These are phyloP conservation scores for Aphanomyces astaci DNA, from an alignment of 352 stramenopile species.

Conservation along the genomic window DNA sequence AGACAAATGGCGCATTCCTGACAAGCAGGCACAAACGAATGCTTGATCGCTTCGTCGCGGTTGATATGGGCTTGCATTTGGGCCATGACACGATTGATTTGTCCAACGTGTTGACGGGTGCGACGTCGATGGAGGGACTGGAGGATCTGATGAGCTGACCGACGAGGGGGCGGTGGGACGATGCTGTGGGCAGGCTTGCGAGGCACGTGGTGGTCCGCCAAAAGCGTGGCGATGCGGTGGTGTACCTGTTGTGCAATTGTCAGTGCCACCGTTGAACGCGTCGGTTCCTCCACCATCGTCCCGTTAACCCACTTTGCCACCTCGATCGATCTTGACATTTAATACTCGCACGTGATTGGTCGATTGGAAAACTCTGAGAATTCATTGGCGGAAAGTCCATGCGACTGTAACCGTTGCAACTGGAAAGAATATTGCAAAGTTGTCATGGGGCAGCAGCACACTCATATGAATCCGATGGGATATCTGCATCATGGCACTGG, in stretches of 20 bases:
- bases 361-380: too few species aligned
- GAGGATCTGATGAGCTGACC: background rate
- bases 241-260: background rate
- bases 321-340: too few species aligned
- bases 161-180: background rate
- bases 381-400: too few species aligned
- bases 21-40: background rate
- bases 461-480: too few species aligned
- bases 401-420: too few species aligned
- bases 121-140: background rate
- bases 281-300: background rate
- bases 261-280: background rate
- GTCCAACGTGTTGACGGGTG: background rate
- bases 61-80: background rate
- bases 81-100: background rate
- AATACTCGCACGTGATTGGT: background rate
- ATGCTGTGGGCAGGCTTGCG: background rate
- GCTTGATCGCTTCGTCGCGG: background rate
- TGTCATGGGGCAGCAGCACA: too few species aligned
- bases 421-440: too few species aligned
- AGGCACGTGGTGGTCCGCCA: background rate
- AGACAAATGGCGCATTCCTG: conserved; percentile 30
- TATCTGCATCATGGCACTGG: too few species aligned
- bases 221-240: conserved; percentile 4
- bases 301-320: too few species aligned